These are phyloP conservation scores for Sporothrix pallida DNA, from an alignment of 2,329 filamentous ascomycete genomes.

Conservation along the genomic window DNA sequence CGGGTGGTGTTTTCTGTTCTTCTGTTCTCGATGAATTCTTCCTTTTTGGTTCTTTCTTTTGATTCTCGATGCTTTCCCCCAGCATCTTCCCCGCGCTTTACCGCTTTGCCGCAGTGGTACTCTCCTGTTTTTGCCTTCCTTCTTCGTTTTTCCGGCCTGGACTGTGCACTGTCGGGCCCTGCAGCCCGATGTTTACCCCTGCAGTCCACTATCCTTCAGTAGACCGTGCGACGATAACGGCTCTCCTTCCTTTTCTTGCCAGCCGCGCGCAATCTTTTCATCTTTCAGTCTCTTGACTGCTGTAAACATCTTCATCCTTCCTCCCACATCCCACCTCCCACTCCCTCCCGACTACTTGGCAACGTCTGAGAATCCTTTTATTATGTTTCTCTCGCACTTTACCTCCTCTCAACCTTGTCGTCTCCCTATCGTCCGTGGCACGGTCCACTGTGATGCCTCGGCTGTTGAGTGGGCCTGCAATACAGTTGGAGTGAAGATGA, in stretches of 20 bases:
- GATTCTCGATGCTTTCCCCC: background rate
- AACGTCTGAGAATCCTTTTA: background rate
- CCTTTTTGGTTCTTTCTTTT: background rate
- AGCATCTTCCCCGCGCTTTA: background rate
- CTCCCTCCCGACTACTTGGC: constrained; percentile 1
- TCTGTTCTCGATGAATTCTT: background rate
- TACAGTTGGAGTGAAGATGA: background rate
- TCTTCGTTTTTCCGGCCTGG: background rate
- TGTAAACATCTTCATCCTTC: background rate
- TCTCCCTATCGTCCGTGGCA: background rate
- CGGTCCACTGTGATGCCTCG: constrained; percentile 8
- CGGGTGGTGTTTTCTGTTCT: background rate
- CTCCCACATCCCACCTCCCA: background rate
- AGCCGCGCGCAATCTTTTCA: too few species aligned
- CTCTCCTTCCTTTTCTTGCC: background rate
- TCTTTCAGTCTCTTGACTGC: background rate
- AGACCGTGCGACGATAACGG: background rate
- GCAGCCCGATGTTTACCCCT: background rate
- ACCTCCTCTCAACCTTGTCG: background rate
- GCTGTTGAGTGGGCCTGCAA: background rate
- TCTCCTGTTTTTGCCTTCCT: too few species aligned
- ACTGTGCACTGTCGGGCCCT: constrained; percentile 4
- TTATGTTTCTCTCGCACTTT: background rate
- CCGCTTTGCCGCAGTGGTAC: background rate
- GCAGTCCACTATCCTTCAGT: background rate